phyloP scores from a whole-genome alignment of 306 rosid species.

The Comarum palustre region DNA sequence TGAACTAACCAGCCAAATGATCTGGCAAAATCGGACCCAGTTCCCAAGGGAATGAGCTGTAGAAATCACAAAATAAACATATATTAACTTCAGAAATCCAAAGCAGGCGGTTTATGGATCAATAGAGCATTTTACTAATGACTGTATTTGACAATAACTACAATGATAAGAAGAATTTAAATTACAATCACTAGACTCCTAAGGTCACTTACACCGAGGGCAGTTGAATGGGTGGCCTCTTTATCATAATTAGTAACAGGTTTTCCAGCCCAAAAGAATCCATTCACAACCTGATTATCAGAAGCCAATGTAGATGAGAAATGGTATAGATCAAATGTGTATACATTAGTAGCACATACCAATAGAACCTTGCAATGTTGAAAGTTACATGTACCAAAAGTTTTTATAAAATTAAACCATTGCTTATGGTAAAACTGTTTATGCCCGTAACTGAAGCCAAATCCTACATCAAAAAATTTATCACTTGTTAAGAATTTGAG shows the following conservation, averaged over 20 bases:
- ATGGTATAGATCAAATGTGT: background rate
- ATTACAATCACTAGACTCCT: slow-evolving; percentile 13
- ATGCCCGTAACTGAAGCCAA: slow-evolving; percentile 3
- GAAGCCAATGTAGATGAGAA: slow-evolving; percentile 16
- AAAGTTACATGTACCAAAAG: background rate
- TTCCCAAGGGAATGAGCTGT: slow-evolving; percentile 93
- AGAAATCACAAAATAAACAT: slow-evolving; percentile 36
- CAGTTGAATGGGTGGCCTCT: slow-evolving; percentile 63
- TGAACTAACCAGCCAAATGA: slow-evolving; percentile 77
- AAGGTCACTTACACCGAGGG: slow-evolving; percentile 80
- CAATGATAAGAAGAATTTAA: slow-evolving; percentile 7
- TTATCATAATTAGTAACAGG: slow-evolving; percentile 58
- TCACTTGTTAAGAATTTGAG: background rate
- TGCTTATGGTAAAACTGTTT: background rate
- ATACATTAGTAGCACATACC: background rate
- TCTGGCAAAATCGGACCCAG: slow-evolving; percentile 92
- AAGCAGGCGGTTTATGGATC: slow-evolving; percentile 2
- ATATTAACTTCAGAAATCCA: slow-evolving; percentile 22
- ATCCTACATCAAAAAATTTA: background rate
- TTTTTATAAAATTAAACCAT: background rate
- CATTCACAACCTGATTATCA: slow-evolving; percentile 80
- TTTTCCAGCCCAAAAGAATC: slow-evolving; percentile 95
- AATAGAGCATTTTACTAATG: slow-evolving; percentile 19
- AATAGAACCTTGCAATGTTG: background rate
- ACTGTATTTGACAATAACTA: slow-evolving; percentile 7